Conservation (phyloP, 192 early-diverging fungal species). For the Coemansia sp. region DNA sequence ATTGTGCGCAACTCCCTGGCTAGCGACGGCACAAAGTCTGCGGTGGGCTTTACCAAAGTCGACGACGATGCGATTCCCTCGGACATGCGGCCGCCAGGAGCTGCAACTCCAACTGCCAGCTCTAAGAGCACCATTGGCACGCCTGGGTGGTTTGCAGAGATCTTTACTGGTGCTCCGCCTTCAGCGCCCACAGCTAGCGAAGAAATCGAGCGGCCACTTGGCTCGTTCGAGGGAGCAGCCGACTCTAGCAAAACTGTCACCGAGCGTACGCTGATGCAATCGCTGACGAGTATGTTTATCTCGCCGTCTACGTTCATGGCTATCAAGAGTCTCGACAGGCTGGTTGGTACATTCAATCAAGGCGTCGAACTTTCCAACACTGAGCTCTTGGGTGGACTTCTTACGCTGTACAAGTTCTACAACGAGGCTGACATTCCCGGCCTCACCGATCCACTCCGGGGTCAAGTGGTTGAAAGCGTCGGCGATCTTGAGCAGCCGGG, state of each 20-base stretch:
- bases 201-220: background rate
- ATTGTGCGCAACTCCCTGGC: constrained; percentile 18
- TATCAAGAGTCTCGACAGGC: constrained; percentile 46
- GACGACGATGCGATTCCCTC: constrained; percentile 34
- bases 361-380: constrained; percentile 68
- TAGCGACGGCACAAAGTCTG: constrained; percentile 4
- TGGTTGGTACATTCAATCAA: constrained; percentile 59
- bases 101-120: background rate
- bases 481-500: constrained; percentile 53
- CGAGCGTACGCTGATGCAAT: constrained; percentile 50
- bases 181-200: background rate
- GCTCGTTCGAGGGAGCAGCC: background rate
- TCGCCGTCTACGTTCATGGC: constrained; percentile 48
- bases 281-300: constrained; percentile 51
- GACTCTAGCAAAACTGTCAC: constrained; percentile 8
- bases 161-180: constrained; percentile 20
- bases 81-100: background rate
- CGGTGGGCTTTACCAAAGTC: constrained; percentile 37
- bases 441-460: constrained; percentile 36
- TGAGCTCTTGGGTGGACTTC: constrained; percentile 63
- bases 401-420: constrained; percentile 67
- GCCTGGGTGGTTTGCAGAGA: constrained; percentile 37
- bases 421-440: constrained; percentile 43
- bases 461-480: constrained; percentile 28
- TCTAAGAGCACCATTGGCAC: constrained; percentile 4